A percentile compares a stretch with the other conserved stretches of the same genome.
Evolutionary conservation across 805 yeast genomes (phyloP).

Genomic region (Saccharomyces kudriavzevii): DNA sequence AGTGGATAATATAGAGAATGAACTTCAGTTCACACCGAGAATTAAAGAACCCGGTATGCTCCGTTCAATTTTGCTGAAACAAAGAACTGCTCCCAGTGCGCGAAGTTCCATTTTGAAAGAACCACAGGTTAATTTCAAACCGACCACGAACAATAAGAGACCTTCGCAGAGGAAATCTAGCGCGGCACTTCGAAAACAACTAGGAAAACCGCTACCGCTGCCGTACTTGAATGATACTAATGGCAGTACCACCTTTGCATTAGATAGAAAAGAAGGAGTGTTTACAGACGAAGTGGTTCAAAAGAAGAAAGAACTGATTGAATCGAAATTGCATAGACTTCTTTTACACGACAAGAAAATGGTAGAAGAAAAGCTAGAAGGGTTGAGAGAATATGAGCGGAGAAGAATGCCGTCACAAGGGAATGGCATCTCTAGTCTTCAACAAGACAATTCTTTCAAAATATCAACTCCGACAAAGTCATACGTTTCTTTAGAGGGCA

Average conservation of each 20-base stretch:
- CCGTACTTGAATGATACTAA: conserved; percentile 23
- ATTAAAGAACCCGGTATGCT: conserved; percentile 18
- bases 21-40: conserved; percentile 25
- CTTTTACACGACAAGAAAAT: conserved; percentile 9
- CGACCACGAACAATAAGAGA: background rate
- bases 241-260: background rate
- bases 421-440: background rate
- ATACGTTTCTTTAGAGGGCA: background rate
- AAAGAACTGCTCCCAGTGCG: background rate
- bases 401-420: background rate
- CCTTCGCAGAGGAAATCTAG: background rate
- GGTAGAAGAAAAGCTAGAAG: conserved; percentile 14
- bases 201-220: conserved; percentile 36
- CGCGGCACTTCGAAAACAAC: conserved; percentile 7
- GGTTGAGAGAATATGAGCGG: conserved; percentile 5
- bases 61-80: background rate
- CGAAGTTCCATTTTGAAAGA: background rate
- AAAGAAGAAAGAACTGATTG: conserved; percentile 9
- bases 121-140: background rate
- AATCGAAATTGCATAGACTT: conserved; percentile 12
- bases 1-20: conserved; percentile 24
- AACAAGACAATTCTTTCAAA: background rate
- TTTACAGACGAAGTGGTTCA: conserved; percentile 3
- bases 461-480: background rate
- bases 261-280: background rate